These are phyloP conservation scores for Fusarium sp. DNA, from an alignment of 2,329 filamentous ascomycete genomes.

Conservation along the genomic window DNA sequence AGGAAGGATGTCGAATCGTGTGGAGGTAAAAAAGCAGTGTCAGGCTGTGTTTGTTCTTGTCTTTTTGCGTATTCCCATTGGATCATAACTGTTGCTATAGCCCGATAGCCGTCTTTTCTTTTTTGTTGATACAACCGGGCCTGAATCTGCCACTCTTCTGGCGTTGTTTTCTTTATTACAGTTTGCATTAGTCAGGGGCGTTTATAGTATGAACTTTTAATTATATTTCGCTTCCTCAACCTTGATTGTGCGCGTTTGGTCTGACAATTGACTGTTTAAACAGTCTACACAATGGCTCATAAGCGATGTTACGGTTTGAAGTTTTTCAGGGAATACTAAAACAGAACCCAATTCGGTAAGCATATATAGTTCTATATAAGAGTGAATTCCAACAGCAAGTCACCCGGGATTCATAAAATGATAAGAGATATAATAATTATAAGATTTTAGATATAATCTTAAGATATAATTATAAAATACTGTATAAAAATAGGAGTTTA, in stretches of 20 bases:
- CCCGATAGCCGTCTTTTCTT: conserved; percentile 31
- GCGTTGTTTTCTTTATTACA: conserved; percentile 40
- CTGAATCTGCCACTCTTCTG: conserved; percentile 38
- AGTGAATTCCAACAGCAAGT: no score
- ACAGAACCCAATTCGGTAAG: background rate
- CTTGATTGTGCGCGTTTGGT: background rate
- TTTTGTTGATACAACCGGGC: conserved; percentile 36
- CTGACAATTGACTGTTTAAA: background rate
- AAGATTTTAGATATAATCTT: no score
- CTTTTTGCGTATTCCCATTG: conserved; percentile 41
- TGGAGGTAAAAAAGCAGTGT: conserved; percentile 16
- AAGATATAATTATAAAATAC: no score
- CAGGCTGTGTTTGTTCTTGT: conserved; percentile 27
- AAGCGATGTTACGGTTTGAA: background rate
- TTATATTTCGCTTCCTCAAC: conserved; percentile 40
- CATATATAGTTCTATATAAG: background rate
- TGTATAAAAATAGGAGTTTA: no score
- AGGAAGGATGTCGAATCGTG: conserved; percentile 11
- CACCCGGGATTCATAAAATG: no score
- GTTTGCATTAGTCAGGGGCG: conserved; percentile 48
- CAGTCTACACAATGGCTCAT: background rate
- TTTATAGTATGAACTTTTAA: conserved; percentile 51
- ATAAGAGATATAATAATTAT: no score
- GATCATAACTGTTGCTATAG: conserved; percentile 34
- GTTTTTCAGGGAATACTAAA: conserved; percentile 5